phyloP scores from a whole-genome alignment of 768 basidiomycete species.

The Suillus americanus region DNA sequence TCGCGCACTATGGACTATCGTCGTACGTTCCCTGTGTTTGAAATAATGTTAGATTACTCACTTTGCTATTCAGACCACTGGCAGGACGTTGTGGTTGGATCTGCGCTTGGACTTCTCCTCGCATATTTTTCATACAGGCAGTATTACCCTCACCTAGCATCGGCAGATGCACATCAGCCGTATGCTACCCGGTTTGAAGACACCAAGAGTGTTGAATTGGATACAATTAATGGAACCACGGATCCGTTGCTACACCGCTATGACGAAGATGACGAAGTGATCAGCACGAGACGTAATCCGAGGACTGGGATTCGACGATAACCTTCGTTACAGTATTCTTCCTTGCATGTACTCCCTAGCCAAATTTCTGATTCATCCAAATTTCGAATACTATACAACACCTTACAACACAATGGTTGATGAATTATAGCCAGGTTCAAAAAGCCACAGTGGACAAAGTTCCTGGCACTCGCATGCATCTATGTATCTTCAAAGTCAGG shows the following conservation, averaged over 20 bases:
- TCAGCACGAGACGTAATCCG: background rate
- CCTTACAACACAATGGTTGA: background rate
- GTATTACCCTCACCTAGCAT: conserved; percentile 70
- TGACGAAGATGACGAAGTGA: conserved; percentile 1
- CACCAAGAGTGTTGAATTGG: background rate
- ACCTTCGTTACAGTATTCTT: background rate
- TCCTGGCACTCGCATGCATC: background rate
- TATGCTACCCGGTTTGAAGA: conserved; percentile 65
- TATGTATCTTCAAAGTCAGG: background rate
- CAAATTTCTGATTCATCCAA: background rate
- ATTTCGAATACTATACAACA: background rate
- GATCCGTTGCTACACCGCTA: background rate
- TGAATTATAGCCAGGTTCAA: background rate
- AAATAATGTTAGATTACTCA: background rate
- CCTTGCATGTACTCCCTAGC: background rate
- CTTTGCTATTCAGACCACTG: conserved; percentile 68
- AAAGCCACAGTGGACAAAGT: background rate
- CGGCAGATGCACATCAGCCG: conserved; percentile 59
- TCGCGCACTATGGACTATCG: conserved; percentile 93
- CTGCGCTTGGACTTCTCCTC: conserved; percentile 67
- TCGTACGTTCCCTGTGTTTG: conserved; percentile 44
- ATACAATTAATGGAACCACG: background rate
- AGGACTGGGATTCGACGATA: background rate
- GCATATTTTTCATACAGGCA: conserved; percentile 80
- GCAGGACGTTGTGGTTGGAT: conserved; percentile 85